These are phyloP conservation scores for Diaporthe citri DNA, from an alignment of 2,329 filamentous ascomycete species.

Conservation along the genomic window DNA sequence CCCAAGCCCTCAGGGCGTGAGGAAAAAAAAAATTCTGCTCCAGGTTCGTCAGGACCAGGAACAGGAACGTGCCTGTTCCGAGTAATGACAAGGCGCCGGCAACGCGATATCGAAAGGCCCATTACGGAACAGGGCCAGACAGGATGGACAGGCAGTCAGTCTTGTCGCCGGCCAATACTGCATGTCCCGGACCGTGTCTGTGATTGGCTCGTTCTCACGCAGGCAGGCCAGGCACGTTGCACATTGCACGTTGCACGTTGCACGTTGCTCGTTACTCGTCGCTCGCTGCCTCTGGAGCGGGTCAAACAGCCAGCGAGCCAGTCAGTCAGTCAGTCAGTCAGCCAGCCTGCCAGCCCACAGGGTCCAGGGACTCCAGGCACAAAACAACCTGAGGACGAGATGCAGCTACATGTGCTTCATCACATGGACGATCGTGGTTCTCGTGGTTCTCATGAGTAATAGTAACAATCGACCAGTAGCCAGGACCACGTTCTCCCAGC, in stretches of 20 bases:
- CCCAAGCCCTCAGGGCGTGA: not conserved
- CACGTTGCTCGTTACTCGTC: conserved; percentile 1
- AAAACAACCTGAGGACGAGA: not conserved
- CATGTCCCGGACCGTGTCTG: conserved; percentile 14
- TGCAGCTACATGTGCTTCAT: conserved; percentile 28
- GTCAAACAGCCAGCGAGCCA: not conserved
- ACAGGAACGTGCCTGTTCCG: conserved; percentile 23
- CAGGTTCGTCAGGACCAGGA: not conserved
- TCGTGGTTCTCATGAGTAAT: conserved; percentile 22
- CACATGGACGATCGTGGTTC: conserved; percentile 17
- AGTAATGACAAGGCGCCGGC: conserved; percentile 11
- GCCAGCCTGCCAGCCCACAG: not conserved
- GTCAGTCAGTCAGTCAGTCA: not conserved
- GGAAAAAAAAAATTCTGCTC: not conserved
- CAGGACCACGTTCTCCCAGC: conserved; percentile 24
- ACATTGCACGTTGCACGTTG: not conserved
- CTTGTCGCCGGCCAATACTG: conserved; percentile 18
- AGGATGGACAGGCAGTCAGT: not conserved
- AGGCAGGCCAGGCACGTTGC: conserved; percentile 12
- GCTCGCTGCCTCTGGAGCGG: not conserved
- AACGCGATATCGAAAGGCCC: conserved; percentile 11
- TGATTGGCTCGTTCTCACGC: conserved; percentile 14
- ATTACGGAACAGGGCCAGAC: no score
- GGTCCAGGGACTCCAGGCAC: conserved; percentile 29
- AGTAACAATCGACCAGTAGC: not conserved